These are phyloP conservation scores for Mycena citricolor DNA, from an alignment of 1,284 basidiomycete species.

Conservation along the genomic window DNA sequence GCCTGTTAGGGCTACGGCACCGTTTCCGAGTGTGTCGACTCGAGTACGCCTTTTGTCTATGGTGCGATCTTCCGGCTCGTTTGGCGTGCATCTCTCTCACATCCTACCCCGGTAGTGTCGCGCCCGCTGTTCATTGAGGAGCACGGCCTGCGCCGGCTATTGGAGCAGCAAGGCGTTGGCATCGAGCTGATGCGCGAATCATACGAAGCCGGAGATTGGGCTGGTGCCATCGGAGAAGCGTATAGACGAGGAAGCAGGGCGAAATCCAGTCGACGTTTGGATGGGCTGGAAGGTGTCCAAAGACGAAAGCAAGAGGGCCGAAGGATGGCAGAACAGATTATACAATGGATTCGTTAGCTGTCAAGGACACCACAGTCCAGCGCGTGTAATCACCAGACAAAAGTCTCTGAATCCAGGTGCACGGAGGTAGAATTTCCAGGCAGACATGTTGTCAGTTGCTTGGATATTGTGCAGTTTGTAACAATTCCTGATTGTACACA, in stretches of 20 bases:
- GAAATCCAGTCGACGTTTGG: no score
- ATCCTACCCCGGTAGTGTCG: conserved; percentile 47
- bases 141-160: conserved; percentile 65
- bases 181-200: conserved; percentile 59
- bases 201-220: conserved; percentile 75
- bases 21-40: conserved; percentile 70
- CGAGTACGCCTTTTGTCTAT: conserved; percentile 72
- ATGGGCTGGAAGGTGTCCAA: no score
- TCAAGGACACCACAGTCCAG: no score
- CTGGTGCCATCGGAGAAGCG: conserved; percentile 53
- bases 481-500: no score
- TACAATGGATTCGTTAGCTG: no score
- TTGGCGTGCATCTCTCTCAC: not conserved
- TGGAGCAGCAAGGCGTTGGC: conserved; percentile 60
- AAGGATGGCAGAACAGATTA: no score
- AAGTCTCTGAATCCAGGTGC: no score
- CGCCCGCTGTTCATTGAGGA: conserved; percentile 79
- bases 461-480: no score
- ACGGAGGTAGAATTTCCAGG: no score
- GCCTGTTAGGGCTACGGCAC: conserved; percentile 65
- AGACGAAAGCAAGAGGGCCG: no score
- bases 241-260: conserved; percentile 44
- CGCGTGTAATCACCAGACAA: no score
- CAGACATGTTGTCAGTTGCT: no score
- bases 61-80: conserved; percentile 38